Conservation (phyloP, 805 yeast species). For the Metschnikowia picachoensis region DNA sequence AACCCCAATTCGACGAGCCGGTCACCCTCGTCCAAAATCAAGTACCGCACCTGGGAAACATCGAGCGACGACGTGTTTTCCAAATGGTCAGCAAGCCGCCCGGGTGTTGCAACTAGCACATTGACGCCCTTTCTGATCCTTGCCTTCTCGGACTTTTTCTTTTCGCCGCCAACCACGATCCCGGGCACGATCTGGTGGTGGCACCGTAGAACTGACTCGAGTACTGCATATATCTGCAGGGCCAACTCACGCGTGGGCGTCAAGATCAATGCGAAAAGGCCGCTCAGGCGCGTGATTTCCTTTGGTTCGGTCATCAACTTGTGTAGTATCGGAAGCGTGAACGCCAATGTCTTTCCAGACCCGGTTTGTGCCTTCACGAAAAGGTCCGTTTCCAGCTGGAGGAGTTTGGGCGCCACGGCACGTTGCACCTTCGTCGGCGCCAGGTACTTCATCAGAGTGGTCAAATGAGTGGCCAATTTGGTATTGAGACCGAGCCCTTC, state of each 20-base stretch:
- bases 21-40: conserved; percentile 97
- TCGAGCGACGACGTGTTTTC: conserved; percentile 81
- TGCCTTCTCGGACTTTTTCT: conserved; percentile 95
- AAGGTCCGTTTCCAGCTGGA: conserved; percentile 50
- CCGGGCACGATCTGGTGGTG: conserved; percentile 93
- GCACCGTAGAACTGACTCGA: conserved; percentile 67
- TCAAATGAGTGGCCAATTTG: conserved; percentile 49
- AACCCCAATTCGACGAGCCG: conserved; percentile 93
- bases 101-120: conserved; percentile 96
- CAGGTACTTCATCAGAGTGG: conserved; percentile 49
- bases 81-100: conserved; percentile 90
- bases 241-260: conserved; percentile 97
- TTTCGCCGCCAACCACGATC: conserved; percentile 96
- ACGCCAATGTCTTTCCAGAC: conserved; percentile 93
- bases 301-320: conserved; percentile 53
- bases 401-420: conserved; percentile 63
- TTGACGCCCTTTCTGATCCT: conserved; percentile 93
- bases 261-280: conserved; percentile 82
- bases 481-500: conserved; percentile 65
- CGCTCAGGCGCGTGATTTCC: conserved; percentile 57
- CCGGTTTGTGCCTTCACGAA: conserved; percentile 98
- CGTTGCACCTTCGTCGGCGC: conserved; percentile 88
- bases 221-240: conserved; percentile 77
- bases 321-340: conserved; percentile 76
- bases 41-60: conserved; percentile 70